phyloP scores from a whole-genome alignment of 2,329 filamentous ascomycete genomes.

The Fonsecaea multimorphosa region DNA sequence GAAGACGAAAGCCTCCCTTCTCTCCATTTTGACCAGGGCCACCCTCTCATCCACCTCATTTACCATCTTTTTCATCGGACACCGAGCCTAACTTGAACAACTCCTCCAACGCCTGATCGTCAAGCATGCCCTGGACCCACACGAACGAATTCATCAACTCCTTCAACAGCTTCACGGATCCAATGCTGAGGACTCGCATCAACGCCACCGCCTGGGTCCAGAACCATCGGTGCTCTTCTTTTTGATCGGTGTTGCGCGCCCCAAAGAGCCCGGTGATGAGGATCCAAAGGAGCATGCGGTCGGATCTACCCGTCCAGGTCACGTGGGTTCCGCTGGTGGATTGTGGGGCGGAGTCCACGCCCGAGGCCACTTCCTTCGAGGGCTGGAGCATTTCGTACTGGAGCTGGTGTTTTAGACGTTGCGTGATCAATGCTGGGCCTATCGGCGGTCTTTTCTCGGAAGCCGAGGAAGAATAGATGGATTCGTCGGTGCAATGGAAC shows the following conservation, averaged over 20 bases:
- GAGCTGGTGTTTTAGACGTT: conserved; percentile 22
- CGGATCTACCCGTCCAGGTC: conserved; percentile 24
- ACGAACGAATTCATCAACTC: conserved; percentile 22
- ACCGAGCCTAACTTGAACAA: not conserved
- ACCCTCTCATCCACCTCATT: not conserved
- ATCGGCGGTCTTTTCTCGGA: not conserved
- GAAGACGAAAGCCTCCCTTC: not conserved
- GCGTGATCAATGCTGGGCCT: conserved; percentile 1
- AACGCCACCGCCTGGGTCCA: conserved; percentile 8
- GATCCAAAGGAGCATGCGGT: conserved; percentile 27
- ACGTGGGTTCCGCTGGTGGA: not conserved
- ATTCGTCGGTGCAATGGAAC: not conserved
- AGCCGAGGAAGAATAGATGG: not conserved
- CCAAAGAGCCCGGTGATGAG: conserved; percentile 20
- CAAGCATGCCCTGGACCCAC: conserved; percentile 20
- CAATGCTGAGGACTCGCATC: conserved; percentile 12
- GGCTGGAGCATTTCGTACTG: conserved; percentile 29
- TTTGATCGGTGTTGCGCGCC: not conserved
- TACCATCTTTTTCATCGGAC: not conserved
- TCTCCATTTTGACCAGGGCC: too few relatives aligned
- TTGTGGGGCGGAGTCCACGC: not conserved
- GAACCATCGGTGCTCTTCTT: conserved; percentile 23
- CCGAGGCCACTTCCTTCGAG: conserved; percentile 12
- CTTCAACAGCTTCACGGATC: conserved; percentile 2
- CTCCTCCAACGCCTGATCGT: conserved; percentile 10